Base-by-base conservation (phyloP, 148 eudicot species). In the Arctostaphylos glauca region DNA sequence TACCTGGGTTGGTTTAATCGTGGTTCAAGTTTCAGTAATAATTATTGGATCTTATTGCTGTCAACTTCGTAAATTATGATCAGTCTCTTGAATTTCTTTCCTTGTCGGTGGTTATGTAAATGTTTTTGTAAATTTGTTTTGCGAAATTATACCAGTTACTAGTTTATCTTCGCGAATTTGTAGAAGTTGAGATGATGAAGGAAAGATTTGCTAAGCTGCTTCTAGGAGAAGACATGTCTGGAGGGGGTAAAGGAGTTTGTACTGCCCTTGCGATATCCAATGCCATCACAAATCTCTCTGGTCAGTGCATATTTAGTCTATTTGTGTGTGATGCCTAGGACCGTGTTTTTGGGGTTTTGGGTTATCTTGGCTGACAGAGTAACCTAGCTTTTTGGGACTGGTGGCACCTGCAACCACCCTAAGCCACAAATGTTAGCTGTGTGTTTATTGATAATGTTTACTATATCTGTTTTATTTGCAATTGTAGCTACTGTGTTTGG, bases 191-290 rank as follows among this genome's bases (percentile, higher is more conserved):
- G 43, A 10, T 75, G 78, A 52, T 75, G 58, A 75, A 49, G 58
- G 78, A 52, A 25, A 75, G 58, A 49, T 52, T 75, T 49, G 78
- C 78, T 52, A 75, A 49, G 58, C 78, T 75, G 54, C 90, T 96
- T 67, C 92, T 96, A 0, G 99, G 99, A 38, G 99, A 96, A 82
- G 99, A 96, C 86, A 96, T 96, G 99, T 94, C 97, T 83, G 99
- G 99, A 83, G 98, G 99, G 70, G 99, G 99, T 21, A 96, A 96
- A 87, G 99, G 99, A 23, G 99, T 96, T 73, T 94, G 93, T 80
- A 92, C 99, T 59, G 99, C 99, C 4, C 93, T 96, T 8, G 98
- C 99, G n/a, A 93, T 96, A 86, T 96, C 99, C 38, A 96, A 96
- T 85, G 97, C 99, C 43, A 96, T 96, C 73, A 96, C 99, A 62